Percentiles rank a stretch among this genome's conserved stretches.
phyloP scores from a whole-genome alignment of 2,329 filamentous ascomycete species.

The Fusarium sp. region DNA sequence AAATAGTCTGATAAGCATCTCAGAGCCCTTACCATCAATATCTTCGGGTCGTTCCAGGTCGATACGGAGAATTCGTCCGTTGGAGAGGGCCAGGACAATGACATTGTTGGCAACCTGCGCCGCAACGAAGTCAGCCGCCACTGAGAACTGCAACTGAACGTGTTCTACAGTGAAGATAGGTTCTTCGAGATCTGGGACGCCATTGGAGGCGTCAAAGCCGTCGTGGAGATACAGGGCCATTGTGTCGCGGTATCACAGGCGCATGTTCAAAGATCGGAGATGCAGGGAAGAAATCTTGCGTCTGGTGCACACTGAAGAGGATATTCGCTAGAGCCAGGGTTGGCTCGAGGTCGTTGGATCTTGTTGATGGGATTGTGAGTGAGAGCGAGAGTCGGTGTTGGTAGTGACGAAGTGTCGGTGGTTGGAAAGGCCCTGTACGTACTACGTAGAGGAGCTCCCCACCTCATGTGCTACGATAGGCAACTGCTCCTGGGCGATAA shows the following conservation, averaged over 20 bases:
- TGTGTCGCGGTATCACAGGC: conserved; percentile 33
- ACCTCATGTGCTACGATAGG: conserved; percentile 24
- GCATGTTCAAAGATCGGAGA: conserved; percentile 37
- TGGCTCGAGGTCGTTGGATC: conserved; percentile 20
- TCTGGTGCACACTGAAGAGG: background rate
- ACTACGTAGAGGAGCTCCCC: conserved; percentile 24
- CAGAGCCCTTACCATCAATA: conserved; percentile 77
- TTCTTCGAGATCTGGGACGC: conserved; percentile 67
- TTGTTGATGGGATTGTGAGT: conserved; percentile 12
- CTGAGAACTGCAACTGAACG: conserved; percentile 92
- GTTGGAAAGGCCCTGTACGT: conserved; percentile 22
- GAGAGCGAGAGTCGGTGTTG: conserved; percentile 18
- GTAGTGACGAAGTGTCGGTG: conserved; percentile 22
- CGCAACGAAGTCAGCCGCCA: conserved; percentile 94
- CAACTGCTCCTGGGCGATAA: conserved; percentile 16
- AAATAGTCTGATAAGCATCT: background rate
- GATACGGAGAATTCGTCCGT: conserved; percentile 91
- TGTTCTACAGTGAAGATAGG: conserved; percentile 96
- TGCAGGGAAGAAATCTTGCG: conserved; percentile 2
- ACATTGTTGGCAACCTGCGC: conserved; percentile 98
- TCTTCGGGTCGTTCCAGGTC: conserved; percentile 93
- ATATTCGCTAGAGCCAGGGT: background rate
- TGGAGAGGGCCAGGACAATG: conserved; percentile 89
- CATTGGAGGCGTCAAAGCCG: conserved; percentile 76
- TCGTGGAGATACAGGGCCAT: conserved; percentile 59